Evolutionary conservation across 768 basidiomycete species (phyloP).

Genomic region (Jaapia argillacea): DNA sequence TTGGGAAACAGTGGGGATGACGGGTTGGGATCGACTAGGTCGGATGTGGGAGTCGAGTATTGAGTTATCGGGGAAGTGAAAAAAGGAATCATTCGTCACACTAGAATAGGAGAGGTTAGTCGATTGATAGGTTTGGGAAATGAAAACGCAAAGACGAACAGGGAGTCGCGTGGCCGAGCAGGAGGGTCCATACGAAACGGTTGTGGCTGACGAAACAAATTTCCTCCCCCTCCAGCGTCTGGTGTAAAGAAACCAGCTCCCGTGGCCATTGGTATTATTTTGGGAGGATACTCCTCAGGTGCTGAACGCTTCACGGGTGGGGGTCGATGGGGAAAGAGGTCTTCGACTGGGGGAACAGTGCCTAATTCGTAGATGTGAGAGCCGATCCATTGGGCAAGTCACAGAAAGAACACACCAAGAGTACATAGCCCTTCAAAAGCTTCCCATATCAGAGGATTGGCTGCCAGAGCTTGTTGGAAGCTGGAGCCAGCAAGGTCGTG

Average conservation of each 20-base stretch:
- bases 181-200: conserved; percentile 49
- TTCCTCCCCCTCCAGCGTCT: conserved; percentile 31
- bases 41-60: background rate
- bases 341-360: conserved; percentile 59
- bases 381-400: background rate
- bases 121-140: too few species aligned
- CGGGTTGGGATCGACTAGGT: conserved; percentile 15
- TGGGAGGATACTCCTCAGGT: conserved; percentile 39
- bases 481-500: conserved; percentile 60
- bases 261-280: conserved; percentile 41
- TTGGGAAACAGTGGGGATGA: conserved; percentile 25
- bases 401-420: conserved; percentile 63
- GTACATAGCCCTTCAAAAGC: conserved; percentile 83
- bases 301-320: conserved; percentile 42
- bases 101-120: too few species aligned
- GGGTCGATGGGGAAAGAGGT: conserved; percentile 58
- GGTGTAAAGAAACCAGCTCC: conserved; percentile 73
- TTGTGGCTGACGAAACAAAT: conserved; percentile 42
- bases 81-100: too few species aligned
- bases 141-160: too few species aligned
- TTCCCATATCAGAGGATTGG: conserved; percentile 85
- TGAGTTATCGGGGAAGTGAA: too few species aligned
- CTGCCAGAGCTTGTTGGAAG: conserved; percentile 59
- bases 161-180: conserved; percentile 39
- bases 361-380: too few species aligned